phyloP scores from a whole-genome alignment of 208 protist species.

The Phytomonas sp. region DNA sequence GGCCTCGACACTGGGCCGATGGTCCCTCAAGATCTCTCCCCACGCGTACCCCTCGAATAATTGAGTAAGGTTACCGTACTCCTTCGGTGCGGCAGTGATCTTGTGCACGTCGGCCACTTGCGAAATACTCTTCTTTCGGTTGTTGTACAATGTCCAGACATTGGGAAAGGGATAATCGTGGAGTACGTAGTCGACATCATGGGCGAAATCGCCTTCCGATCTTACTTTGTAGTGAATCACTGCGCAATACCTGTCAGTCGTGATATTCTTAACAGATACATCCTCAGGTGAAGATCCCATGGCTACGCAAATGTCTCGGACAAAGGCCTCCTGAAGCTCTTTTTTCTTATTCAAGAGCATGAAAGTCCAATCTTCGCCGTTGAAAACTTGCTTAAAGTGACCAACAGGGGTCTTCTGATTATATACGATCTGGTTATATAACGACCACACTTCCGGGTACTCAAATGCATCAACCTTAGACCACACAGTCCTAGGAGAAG shows the following conservation, averaged over 20 bases:
- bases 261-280: constrained; percentile 15
- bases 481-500: constrained; percentile 26
- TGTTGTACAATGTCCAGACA: constrained; percentile 26
- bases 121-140: not conserved
- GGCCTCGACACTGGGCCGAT: constrained; percentile 13
- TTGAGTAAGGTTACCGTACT: constrained; percentile 9
- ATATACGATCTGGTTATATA: constrained; percentile 34
- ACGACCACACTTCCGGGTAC: constrained; percentile 44
- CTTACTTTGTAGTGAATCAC: constrained; percentile 36
- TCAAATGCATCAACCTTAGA: constrained; percentile 31
- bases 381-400: constrained; percentile 40
- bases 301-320: constrained; percentile 29
- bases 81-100: not conserved
- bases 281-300: constrained; percentile 14
- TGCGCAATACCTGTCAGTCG: constrained; percentile 29
- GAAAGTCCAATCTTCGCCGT: constrained; percentile 40
- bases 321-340: constrained; percentile 40
- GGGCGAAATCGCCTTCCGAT: not conserved
- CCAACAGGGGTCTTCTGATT: constrained; percentile 18
- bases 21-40: constrained; percentile 15
- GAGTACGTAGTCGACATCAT: not conserved
- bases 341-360: constrained; percentile 23
- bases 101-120: not conserved
- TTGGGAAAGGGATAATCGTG: constrained; percentile 35
- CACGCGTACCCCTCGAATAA: constrained; percentile 42